Conservation (phyloP, 2,329 filamentous ascomycete genomes). For the Graphilbum ipis-grandicollis region DNA sequence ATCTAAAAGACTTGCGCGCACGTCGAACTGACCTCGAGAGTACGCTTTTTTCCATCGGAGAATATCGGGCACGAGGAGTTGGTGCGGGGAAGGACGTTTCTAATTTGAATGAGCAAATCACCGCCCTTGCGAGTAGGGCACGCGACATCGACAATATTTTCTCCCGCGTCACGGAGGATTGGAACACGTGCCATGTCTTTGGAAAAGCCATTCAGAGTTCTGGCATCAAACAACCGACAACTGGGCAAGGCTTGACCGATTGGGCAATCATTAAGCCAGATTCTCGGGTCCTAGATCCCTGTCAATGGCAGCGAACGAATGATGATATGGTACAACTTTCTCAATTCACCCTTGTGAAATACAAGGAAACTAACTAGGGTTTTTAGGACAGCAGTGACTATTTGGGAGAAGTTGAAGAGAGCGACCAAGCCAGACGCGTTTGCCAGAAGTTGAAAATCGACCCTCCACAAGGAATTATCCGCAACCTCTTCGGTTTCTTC, state of each 20-base stretch:
- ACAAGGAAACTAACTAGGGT: background rate
- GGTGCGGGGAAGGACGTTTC: no score
- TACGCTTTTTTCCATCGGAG: no score
- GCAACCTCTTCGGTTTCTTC: no score
- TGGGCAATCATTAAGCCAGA: background rate
- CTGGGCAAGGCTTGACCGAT: background rate
- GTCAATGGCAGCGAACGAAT: background rate
- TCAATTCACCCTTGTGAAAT: no score
- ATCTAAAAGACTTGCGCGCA: background rate
- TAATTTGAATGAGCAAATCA: no score
- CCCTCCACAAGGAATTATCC: no score
- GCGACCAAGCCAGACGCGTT: background rate
- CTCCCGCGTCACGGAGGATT: background rate
- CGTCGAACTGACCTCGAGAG: background rate
- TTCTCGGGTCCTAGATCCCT: background rate
- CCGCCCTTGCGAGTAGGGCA: no score
- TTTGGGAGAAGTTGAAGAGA: background rate
- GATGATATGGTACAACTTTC: no score
- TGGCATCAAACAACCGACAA: background rate
- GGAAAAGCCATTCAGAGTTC: background rate
- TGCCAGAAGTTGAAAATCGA: background rate
- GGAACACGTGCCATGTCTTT: background rate
- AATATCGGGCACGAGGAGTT: no score
- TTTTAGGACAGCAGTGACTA: background rate
- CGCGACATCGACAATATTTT: background rate